Percentiles rank a stretch among this genome's conserved stretches.
phyloP scores from a whole-genome alignment of 345 rosid genomes.

The Pistacia integerrima region DNA sequence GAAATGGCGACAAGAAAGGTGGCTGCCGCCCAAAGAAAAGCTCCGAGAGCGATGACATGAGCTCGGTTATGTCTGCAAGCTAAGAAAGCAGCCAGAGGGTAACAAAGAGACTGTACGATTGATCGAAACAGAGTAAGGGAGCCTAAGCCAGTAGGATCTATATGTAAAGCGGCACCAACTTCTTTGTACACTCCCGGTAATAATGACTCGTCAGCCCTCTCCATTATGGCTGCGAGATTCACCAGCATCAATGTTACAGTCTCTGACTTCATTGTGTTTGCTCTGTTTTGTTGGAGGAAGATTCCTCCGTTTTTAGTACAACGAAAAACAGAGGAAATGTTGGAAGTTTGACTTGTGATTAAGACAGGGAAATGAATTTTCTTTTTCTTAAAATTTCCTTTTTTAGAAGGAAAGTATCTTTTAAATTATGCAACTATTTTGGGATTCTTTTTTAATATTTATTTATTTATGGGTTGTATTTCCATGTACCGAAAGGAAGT shows the following conservation, averaged over 20 bases:
- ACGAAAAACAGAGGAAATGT: too few species aligned
- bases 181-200: constrained; percentile 76
- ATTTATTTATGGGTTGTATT: too few species aligned
- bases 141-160: constrained; percentile 65
- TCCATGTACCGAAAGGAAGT: too few species aligned
- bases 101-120: constrained; percentile 58
- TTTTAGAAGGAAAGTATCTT: too few species aligned
- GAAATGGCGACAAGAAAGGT: constrained; percentile 69
- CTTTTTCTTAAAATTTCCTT: too few species aligned
- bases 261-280: constrained; percentile 47
- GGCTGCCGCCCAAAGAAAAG: constrained; percentile 69
- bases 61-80: constrained; percentile 56
- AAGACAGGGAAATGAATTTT: too few species aligned
- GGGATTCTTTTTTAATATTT: too few species aligned
- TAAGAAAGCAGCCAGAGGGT: constrained; percentile 74
- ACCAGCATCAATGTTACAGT: constrained; percentile 52
- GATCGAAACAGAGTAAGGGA: constrained; percentile 61
- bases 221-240: constrained; percentile 67
- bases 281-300: background rate
- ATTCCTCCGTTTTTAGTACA: background rate
- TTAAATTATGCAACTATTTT: too few species aligned
- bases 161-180: constrained; percentile 58
- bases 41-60: constrained; percentile 70
- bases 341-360: too few species aligned
- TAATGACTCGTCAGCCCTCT: constrained; percentile 66